phyloP scores from a whole-genome alignment of 2,329 filamentous ascomycete species.

The Colletotrichum lindemuthianum region DNA sequence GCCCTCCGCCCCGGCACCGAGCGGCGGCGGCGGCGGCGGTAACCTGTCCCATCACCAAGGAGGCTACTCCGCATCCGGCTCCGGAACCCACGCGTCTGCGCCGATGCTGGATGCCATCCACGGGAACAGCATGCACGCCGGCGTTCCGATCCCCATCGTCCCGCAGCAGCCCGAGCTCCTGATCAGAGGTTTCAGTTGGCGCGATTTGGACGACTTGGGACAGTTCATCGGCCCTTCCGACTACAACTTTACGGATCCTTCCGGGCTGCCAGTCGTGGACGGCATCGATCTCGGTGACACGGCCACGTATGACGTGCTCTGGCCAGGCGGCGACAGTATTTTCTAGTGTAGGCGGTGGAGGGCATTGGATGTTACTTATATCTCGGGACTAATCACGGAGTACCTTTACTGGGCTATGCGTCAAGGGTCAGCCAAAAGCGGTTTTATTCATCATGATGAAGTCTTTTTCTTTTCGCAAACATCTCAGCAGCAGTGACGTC shows the following conservation, averaged over 20 bases:
- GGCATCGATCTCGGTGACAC: slow-evolving; percentile 17
- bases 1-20: too few relatives aligned
- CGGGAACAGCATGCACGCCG: neutral
- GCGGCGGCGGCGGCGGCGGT: too few relatives aligned
- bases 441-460: too few relatives aligned
- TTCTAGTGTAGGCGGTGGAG: slow-evolving; percentile 22
- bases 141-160: neutral
- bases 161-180: slow-evolving; percentile 15
- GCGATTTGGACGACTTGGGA: slow-evolving; percentile 68
- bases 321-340: slow-evolving; percentile 27
- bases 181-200: slow-evolving; percentile 70
- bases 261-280: slow-evolving; percentile 8
- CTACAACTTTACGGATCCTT: slow-evolving; percentile 21
- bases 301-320: slow-evolving; percentile 26
- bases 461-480: too few relatives aligned
- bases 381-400: too few relatives aligned
- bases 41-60: too few relatives aligned
- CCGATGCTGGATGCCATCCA: slow-evolving; percentile 10
- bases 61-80: too few relatives aligned
- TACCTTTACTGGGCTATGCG: neutral
- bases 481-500: too few relatives aligned
- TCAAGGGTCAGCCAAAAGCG: neutral
- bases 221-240: slow-evolving; percentile 54
- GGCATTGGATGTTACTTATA: neutral
- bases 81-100: neutral